Evolutionary conservation across 108 stramenopile species (phyloP), one percentile per base, ranked within the genome.

Genomic region (Chaetoceros tenuissimus): DNA sequence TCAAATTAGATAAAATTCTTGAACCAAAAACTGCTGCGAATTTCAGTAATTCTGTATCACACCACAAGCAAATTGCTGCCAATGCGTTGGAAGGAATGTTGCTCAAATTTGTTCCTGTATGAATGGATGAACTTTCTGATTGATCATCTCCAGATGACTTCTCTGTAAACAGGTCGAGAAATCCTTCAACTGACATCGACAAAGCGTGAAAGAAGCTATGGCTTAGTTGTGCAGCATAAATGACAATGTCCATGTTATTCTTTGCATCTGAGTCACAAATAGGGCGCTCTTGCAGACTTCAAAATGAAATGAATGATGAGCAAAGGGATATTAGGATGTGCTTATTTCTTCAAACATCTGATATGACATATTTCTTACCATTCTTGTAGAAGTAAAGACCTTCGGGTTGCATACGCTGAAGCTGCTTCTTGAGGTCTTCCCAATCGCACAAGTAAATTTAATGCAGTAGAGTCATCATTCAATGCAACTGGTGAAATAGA

Each of bases 181-280:
- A 90, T 20, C 88, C 84, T 62, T 90, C 88, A 24, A 90, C 83
- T 24, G 88, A 62, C 50, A 66, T 66, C 18, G 88, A 79, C 22
- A 90, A 75, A 26, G 78, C 81, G 8, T 84, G 84, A 66, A 90
- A 90, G 74, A 90, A 90, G 59, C 81, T 80, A 48, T 85, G 82
- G 49, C 88, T 90, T 10, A 90, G 66, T 64, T 90, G 88, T 23
- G 88, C 80, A 47, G 88, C 78, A 44, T 86, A 90, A 63, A 90
- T 90, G 19, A 86, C 88, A 49, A 84, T 67, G 49, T 90, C 88
- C 53, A 84, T 81, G 27, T 77, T 79, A 45, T 57, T 55, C 20
- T 68, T 62, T 34, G 56, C 57, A 0, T 70, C 66, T 2, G 81
- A 60, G 13, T 72, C 72, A 8, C 84, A 78, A 24, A 90, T 79